Evolutionary conservation across 768 basidiomycete genomes (phyloP).

Genomic region (Trametes gibbosa): DNA sequence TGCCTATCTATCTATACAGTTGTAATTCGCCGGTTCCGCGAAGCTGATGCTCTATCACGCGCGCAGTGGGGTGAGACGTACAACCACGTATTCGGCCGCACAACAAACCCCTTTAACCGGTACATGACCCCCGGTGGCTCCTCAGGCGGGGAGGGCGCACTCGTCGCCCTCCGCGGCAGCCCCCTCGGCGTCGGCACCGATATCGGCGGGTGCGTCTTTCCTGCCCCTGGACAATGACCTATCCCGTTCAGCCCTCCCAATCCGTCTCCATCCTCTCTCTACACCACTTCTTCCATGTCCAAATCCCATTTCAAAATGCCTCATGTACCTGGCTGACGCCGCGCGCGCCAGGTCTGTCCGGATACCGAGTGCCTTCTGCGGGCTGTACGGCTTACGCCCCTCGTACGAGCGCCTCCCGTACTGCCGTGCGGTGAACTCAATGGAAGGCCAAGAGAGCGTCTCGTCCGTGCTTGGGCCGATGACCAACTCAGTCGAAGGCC

Average conservation of each 20-base stretch:
- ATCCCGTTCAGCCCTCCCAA: background rate
- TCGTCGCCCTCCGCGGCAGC: constrained; percentile 54
- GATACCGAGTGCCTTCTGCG: constrained; percentile 65
- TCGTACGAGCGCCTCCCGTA: constrained; percentile 72
- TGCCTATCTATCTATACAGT: background rate
- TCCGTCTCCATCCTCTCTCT: background rate
- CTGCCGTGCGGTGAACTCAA: constrained; percentile 57
- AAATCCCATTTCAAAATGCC: background rate
- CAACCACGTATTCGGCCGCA: constrained; percentile 79
- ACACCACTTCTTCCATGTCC: background rate
- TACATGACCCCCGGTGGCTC: constrained; percentile 75
- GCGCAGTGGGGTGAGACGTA: constrained; percentile 74
- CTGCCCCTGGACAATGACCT: background rate
- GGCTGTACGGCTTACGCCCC: constrained; percentile 69
- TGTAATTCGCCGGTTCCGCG: background rate
- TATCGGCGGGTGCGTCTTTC: constrained; percentile 59
- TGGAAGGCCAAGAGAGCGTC: constrained; percentile 71
- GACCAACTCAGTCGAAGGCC: constrained; percentile 50
- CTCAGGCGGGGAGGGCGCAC: constrained; percentile 83
- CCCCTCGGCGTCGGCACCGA: constrained; percentile 74
- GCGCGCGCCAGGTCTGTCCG: constrained; percentile 56
- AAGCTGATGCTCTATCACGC: background rate
- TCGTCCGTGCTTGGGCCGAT: constrained; percentile 76
- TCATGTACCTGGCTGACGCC: too few relatives aligned
- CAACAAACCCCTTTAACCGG: constrained; percentile 72